Evolutionary conservation across 2,329 filamentous ascomycete genomes (phyloP).

Genomic region (Colletotrichum sp.): DNA sequence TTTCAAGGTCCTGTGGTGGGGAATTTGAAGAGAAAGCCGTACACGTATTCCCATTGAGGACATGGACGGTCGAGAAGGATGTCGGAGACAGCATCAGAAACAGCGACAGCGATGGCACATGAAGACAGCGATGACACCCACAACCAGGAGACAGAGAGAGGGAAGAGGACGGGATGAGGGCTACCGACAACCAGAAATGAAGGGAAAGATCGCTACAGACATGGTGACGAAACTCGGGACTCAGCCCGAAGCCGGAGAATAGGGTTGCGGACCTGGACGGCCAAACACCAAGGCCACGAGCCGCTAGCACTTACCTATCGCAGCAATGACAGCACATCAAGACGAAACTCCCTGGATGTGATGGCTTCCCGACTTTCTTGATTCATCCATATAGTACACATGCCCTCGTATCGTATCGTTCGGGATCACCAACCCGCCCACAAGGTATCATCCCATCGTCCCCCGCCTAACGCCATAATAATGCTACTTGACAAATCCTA

Average conservation of each 20-base stretch:
- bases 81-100: background rate
- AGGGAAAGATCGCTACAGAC: background rate
- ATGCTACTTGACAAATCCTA: background rate
- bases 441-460: background rate
- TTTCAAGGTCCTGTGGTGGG: background rate
- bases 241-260: background rate
- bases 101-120: background rate
- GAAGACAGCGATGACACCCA: background rate
- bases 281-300: too few relatives aligned
- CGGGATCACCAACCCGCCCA: background rate
- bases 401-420: background rate
- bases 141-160: background rate
- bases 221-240: background rate
- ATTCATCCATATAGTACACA: background rate
- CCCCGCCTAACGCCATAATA: background rate
- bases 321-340: background rate
- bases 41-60: background rate
- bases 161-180: background rate
- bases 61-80: background rate
- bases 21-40: too few relatives aligned
- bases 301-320: too few relatives aligned
- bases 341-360: accelerated
- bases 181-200: accelerated
- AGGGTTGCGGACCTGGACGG: background rate
- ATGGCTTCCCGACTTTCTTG: background rate